A percentile compares a stretch with the other conserved stretches of the same genome.
phyloP scores from a whole-genome alignment of 2,329 filamentous ascomycete species.

The Paecilomyces formosus region DNA sequence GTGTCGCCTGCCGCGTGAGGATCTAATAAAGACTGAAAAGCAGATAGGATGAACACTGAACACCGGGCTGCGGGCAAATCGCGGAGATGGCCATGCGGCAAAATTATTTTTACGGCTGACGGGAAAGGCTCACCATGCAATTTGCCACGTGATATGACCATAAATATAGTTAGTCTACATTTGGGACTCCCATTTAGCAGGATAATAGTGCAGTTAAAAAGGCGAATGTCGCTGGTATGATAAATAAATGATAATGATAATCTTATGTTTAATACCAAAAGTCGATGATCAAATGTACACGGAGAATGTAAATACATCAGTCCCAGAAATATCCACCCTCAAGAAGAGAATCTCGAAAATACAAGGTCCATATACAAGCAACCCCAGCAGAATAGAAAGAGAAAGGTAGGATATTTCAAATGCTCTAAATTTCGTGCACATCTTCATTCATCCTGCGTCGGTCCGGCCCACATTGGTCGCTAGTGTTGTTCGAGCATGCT shows the following conservation, averaged over 20 bases:
- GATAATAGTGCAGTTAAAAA: not conserved
- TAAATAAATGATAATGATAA: not conserved
- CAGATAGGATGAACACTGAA: not conserved
- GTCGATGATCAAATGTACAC: not conserved
- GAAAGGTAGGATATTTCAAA: not conserved
- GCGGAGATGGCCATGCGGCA: conserved; percentile 23
- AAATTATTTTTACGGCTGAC: conserved; percentile 26
- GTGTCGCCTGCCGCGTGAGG: not conserved
- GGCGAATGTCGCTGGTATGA: not conserved
- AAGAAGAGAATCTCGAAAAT: conserved; percentile 6
- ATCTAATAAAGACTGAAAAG: not conserved
- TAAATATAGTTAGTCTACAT: not conserved
- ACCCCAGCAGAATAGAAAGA: not conserved
- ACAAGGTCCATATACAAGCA: not conserved
- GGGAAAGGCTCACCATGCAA: conserved; percentile 7
- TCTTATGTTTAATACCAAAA: not conserved
- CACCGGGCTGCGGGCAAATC: conserved; percentile 2
- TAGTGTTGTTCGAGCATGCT: not conserved
- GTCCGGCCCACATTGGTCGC: not conserved
- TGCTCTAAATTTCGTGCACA: not conserved
- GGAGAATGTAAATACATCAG: conserved; percentile 13
- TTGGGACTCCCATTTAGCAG: not conserved
- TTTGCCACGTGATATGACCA: conserved; percentile 13
- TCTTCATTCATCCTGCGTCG: not conserved
- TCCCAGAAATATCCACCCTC: conserved; percentile 3